Base-by-base conservation (phyloP, 176 grass and related monocot genomes). In the Oryza australiensis region DNA sequence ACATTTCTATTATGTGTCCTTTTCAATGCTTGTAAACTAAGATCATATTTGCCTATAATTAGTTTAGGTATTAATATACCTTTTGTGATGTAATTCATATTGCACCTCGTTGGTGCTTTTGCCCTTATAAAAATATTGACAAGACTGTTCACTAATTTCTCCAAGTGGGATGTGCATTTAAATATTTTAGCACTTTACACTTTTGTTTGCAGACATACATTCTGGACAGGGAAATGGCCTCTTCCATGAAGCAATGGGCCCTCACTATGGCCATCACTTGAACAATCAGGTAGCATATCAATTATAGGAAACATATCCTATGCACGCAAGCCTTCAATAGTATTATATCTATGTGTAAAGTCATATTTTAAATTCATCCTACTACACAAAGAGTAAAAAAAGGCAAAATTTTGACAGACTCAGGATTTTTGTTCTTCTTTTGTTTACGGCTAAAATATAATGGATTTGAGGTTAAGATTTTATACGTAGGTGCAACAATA, bases 211-310 rank as follows among this genome's bases (percentile, higher is more conserved):
- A 97, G 88, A 89, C 70, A 74, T 86, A 18, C 70, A 85, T 75
- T 76, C 71, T 80, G 92, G 87, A 64, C 80, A 86, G 13, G 83
- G 88, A 68, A 51, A 85, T 30, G 48, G 63, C 32, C 70, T 78
- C 5, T 80, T 89, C 87, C 86, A 85, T 69, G 86, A 88, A 73
- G 71, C 86, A 66, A 80, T 89, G 53, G 87, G 85, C 64, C 81
- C 81, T 86, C 81, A 79, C 68, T 94, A 81, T 75, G 94, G 86
- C 26, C 77, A 70, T 80, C 83, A 13, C 43, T 46, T 46, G 10
- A 92, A 74, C 75, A 87, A 64, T 46, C 11, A 78, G 92, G 90
- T 94, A 89, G 41, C 3, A 18, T 78, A 91, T 23, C 8, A 11
- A 27, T 45, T 40, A 66, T 49, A 63, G 43, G 37, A n/a, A n/a